Evolutionary conservation across 371 early-diverging fungal genomes (phyloP).

Genomic region (Umbelopsis sp.): DNA sequence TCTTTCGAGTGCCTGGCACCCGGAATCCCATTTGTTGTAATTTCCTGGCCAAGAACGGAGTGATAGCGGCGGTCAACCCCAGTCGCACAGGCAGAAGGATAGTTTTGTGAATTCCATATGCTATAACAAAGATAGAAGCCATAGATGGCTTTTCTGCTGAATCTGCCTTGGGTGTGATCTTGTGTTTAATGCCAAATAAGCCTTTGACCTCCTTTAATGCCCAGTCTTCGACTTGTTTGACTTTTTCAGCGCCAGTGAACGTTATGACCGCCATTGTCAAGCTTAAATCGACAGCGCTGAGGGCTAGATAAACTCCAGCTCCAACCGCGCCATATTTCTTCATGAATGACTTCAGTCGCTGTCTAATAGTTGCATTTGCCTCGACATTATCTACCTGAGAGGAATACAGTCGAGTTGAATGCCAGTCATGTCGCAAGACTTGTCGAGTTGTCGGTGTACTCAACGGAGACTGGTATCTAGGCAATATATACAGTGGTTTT

Average conservation of each 20-base stretch:
- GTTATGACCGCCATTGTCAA: slow-evolving; percentile 37
- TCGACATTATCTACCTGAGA: background rate
- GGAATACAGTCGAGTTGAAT: background rate
- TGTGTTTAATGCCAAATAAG: slow-evolving; percentile 29
- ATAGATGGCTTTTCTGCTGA: slow-evolving; percentile 30
- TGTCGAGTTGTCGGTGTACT: background rate
- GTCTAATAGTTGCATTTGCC: background rate
- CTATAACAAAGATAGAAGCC: slow-evolving; percentile 33
- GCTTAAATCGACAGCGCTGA: slow-evolving; percentile 37
- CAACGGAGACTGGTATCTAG: background rate
- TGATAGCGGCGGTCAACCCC: slow-evolving; percentile 38
- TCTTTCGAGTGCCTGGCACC: background rate
- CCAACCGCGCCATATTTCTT: slow-evolving; percentile 41
- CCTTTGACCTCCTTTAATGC: slow-evolving; percentile 26
- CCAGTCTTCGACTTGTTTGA: slow-evolving; percentile 33
- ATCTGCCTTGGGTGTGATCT: background rate
- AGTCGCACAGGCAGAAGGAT: slow-evolving; percentile 37
- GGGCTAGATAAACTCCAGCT: slow-evolving; percentile 31
- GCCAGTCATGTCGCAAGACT: background rate
- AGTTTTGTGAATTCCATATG: slow-evolving; percentile 48
- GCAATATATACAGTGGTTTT: background rate
- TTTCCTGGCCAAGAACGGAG: slow-evolving; percentile 27
- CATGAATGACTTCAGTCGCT: slow-evolving; percentile 25
- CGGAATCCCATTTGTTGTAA: slow-evolving; percentile 21
- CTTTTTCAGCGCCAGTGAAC: slow-evolving; percentile 34